phyloP scores from a whole-genome alignment of 23 red algal species.

The Pyropia yezoensis region DNA sequence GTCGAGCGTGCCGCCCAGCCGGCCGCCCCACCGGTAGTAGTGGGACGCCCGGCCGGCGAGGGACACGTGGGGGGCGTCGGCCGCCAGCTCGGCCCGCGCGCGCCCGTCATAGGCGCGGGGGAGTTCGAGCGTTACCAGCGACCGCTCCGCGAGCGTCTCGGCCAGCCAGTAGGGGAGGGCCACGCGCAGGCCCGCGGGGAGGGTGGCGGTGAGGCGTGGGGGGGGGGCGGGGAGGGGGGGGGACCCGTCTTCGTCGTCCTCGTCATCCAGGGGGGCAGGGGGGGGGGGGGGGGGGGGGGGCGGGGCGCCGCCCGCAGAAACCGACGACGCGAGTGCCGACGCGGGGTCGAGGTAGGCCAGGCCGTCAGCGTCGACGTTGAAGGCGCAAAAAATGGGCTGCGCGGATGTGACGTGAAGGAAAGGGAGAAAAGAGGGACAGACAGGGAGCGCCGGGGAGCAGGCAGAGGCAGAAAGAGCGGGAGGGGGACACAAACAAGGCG shows the following conservation, averaged over 20 bases:
- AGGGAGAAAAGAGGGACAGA: too few relatives aligned
- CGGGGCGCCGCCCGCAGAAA: background rate
- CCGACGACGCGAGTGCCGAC: background rate
- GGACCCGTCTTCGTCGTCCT: slow-evolving; percentile 1
- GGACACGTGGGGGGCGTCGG: slow-evolving; percentile 44
- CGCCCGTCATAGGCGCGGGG: slow-evolving; percentile 38
- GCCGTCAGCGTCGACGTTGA: slow-evolving; percentile 14
- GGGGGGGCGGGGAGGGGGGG: slow-evolving; percentile 10
- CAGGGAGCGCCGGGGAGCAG: too few relatives aligned
- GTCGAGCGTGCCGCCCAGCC: slow-evolving; percentile 31
- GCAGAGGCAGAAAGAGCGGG: too few relatives aligned
- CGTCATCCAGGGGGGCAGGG: background rate
- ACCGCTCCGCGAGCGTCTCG: slow-evolving; percentile 44
- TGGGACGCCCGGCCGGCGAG: slow-evolving; percentile 16
- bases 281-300: background rate
- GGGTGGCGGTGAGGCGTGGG: slow-evolving; percentile 21
- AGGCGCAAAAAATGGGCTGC: slow-evolving; percentile 1
- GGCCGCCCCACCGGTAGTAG: slow-evolving; percentile 58
- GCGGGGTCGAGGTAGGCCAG: slow-evolving; percentile 40
- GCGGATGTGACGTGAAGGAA: too few relatives aligned
- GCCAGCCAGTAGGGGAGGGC: slow-evolving; percentile 74
- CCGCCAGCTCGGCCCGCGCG: slow-evolving; percentile 36
- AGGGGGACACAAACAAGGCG: too few relatives aligned
- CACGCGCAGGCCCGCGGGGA: slow-evolving; percentile 35
- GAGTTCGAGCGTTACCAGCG: slow-evolving; percentile 35